Evolutionary conservation across 2,329 filamentous ascomycete genomes (phyloP).

Genomic region (Arthrobotrys sphaeroides): DNA sequence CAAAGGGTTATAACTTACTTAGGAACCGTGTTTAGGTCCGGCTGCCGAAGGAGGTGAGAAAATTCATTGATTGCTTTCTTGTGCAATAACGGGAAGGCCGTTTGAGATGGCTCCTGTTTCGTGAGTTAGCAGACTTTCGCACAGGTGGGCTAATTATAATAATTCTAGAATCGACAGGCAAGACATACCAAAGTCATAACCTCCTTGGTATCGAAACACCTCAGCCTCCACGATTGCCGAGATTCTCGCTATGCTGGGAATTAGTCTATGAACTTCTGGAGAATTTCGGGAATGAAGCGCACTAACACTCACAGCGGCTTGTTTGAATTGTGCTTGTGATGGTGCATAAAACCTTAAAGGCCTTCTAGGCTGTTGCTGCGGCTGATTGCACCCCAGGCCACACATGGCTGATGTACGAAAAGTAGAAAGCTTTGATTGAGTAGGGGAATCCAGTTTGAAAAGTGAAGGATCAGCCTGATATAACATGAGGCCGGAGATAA

Average conservation of each 20-base stretch:
- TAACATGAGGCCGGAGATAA: constrained; percentile 2
- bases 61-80: constrained; percentile 17
- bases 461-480: neutral
- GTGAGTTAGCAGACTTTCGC: neutral
- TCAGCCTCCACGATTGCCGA: constrained; percentile 17
- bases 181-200: constrained; percentile 14
- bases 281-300: neutral
- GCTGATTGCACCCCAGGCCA: constrained; percentile 1
- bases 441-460: neutral
- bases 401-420: constrained; percentile 8
- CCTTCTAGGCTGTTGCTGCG: neutral
- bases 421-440: neutral
- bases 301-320: neutral
- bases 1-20: neutral
- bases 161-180: neutral
- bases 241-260: neutral
- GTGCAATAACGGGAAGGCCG: constrained; percentile 14
- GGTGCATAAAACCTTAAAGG: constrained; percentile 6
- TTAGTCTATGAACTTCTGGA: neutral
- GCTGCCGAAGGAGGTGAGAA: constrained; percentile 8
- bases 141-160: neutral
- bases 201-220: constrained; percentile 31
- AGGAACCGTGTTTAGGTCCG: neutral
- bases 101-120: neutral
- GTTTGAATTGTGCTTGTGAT: neutral